Percentiles rank a stretch among this genome's conserved stretches.
These are phyloP conservation scores for Cicer arietinum DNA, from an alignment of 306 rosid genomes.

Conservation along the genomic window DNA sequence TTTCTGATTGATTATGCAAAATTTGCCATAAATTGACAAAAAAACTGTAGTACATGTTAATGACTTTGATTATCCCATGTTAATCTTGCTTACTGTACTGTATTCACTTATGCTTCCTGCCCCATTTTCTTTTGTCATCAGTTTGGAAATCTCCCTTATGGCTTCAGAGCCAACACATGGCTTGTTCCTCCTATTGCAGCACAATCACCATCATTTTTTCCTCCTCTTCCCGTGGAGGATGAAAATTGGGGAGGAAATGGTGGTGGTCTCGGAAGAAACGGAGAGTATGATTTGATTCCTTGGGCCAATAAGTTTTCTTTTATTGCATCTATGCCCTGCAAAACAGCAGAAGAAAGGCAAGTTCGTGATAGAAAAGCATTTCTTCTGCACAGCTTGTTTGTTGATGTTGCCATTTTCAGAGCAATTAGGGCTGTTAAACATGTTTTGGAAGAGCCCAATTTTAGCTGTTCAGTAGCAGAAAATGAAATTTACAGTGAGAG, in stretches of 20 bases:
- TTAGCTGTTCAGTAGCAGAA: conserved; percentile 49
- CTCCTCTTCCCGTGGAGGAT: conserved; percentile 87
- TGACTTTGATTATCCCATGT: conserved; percentile 13
- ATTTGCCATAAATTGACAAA: conserved; percentile 5
- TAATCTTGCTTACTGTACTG: conserved; percentile 23
- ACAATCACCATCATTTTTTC: conserved; percentile 67
- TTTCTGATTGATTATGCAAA: not conserved
- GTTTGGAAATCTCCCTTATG: conserved; percentile 98
- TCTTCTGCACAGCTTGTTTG: conserved; percentile 91
- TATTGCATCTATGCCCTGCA: conserved; percentile 90
- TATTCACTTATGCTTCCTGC: conserved; percentile 18
- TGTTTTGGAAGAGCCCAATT: conserved; percentile 57
- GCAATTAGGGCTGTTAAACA: conserved; percentile 71
- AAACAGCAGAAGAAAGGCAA: conserved; percentile 92
- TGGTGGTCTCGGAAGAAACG: conserved; percentile 89
- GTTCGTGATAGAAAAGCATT: conserved; percentile 92
- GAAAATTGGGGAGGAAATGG: conserved; percentile 97
- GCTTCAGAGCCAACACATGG: conserved; percentile 97
- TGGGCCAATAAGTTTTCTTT: conserved; percentile 88
- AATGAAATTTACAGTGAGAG: conserved; percentile 58
- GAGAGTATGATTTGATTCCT: conserved; percentile 75
- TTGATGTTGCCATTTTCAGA: conserved; percentile 85
- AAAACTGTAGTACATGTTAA: conserved; percentile 4
- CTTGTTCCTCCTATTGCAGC: conserved; percentile 91
- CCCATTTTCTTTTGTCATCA: conserved; percentile 47